Percentiles rank a stretch among this genome's conserved stretches.
These are phyloP conservation scores for Symmetrospora coprosmae DNA, from an alignment of 768 basidiomycete species.

Conservation along the genomic window DNA sequence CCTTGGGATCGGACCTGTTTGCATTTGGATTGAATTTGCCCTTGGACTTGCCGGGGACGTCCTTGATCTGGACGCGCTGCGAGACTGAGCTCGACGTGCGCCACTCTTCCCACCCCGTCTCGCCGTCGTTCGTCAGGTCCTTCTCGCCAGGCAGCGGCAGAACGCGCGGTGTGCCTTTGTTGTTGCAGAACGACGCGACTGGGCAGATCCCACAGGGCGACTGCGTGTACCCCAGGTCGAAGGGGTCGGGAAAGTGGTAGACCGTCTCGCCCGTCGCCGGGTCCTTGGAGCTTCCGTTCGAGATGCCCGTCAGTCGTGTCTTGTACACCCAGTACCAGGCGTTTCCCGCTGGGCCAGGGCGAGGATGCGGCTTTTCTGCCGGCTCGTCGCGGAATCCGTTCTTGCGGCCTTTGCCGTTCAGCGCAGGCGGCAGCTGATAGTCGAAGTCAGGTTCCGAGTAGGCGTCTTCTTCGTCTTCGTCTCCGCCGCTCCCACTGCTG, in stretches of 20 bases:
- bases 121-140: neutral
- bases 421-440: neutral
- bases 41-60: neutral
- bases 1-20: neutral
- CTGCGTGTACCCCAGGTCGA: conserved; percentile 14
- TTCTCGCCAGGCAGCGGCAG: conserved; percentile 13
- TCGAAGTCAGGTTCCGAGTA: conserved; percentile 14
- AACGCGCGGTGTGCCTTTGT: conserved; percentile 15
- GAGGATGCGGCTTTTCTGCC: neutral
- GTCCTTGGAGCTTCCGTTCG: neutral
- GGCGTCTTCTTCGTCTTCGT: neutral
- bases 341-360: conserved; percentile 1
- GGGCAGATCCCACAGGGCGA: conserved; percentile 26
- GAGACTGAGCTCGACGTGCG: too few relatives aligned
- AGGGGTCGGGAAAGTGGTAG: neutral
- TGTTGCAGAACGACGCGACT: conserved; percentile 13
- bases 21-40: neutral
- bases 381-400: too few relatives aligned
- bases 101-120: neutral
- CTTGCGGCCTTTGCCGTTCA: neutral
- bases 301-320: neutral
- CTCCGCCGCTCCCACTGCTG: neutral
- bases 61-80: neutral
- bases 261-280: neutral
- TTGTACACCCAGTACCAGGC: conserved; percentile 17